Evolutionary conservation across 2,329 filamentous ascomycete species (phyloP).

Genomic region (Nectriaceae sp.): DNA sequence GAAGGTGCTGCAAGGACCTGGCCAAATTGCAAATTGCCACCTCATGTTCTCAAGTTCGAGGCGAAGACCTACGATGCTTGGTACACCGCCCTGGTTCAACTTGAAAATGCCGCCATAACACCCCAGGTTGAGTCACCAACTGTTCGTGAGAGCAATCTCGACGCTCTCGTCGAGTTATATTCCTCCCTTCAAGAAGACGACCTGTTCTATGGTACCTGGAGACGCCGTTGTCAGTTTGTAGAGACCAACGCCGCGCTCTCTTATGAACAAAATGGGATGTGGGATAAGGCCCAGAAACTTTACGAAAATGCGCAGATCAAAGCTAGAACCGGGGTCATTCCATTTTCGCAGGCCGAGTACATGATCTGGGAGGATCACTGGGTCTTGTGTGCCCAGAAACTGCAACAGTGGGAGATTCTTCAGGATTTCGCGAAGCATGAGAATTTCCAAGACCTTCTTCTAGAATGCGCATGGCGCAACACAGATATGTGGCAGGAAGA

Average conservation of each 20-base stretch:
- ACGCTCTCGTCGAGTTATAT: conserved; percentile 94
- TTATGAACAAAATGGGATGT: conserved; percentile 98
- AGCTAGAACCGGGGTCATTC: conserved; percentile 91
- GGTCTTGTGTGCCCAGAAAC: conserved; percentile 95
- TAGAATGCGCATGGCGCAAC: conserved; percentile 95
- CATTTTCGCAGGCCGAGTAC: conserved; percentile 95
- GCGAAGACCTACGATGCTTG: conserved; percentile 94
- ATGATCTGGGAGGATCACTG: conserved; percentile 99
- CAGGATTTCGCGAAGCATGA: conserved; percentile 98
- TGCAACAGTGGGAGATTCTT: conserved; percentile 98
- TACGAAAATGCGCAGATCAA: conserved; percentile 98
- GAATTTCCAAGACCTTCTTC: conserved; percentile 92
- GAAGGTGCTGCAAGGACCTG: conserved; percentile 83
- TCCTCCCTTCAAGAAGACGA: conserved; percentile 91
- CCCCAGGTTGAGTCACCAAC: conserved; percentile 82
- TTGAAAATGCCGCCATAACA: conserved; percentile 85
- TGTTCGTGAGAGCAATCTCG: conserved; percentile 90
- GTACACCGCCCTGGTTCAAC: conserved; percentile 90
- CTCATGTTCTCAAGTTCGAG: conserved; percentile 93
- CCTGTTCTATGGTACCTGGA: conserved; percentile 96
- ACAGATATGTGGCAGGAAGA: conserved; percentile 91
- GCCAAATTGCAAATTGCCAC: conserved; percentile 88
- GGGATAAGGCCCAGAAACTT: conserved; percentile 97
- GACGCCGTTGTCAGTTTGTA: conserved; percentile 90
- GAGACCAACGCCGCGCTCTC: conserved; percentile 97